phyloP scores from a whole-genome alignment of 768 basidiomycete species.

The Russula griseocarnosa region DNA sequence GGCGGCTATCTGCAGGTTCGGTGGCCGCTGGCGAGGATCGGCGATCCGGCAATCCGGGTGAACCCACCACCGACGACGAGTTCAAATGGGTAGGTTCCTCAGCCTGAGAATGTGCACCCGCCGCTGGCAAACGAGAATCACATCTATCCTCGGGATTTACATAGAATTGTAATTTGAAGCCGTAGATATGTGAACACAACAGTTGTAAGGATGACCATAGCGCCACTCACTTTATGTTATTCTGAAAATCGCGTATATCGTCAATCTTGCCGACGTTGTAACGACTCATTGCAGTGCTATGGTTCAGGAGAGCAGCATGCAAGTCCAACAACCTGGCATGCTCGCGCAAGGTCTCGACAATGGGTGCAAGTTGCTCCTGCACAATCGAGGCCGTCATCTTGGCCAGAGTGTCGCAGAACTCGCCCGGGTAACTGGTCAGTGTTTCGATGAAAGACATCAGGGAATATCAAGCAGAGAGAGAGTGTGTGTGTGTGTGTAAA shows the following conservation, averaged over 20 bases:
- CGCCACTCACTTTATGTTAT: constrained; percentile 10
- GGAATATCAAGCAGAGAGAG: not conserved
- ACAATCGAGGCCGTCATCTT: constrained; percentile 4
- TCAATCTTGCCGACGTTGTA: constrained; percentile 25
- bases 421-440: not conserved
- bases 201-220: not conserved
- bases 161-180: constrained; percentile 13
- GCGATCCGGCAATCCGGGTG: not conserved
- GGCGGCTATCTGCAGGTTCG: not conserved
- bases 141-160: constrained; percentile 4
- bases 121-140: not conserved
- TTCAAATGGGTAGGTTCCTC: not conserved
- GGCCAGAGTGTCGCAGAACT: constrained; percentile 5
- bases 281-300: constrained; percentile 13
- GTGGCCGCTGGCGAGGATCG: not conserved
- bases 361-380: constrained; percentile 20
- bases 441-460: constrained; percentile 1
- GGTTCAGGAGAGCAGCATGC: constrained; percentile 20
- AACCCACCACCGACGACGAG: not conserved
- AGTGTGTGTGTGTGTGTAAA: too few relatives aligned
- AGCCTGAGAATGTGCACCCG: not conserved
- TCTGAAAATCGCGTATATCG: constrained; percentile 20
- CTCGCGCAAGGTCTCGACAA: constrained; percentile 14
- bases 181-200: not conserved
- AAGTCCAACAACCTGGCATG: constrained; percentile 15